phyloP scores from a whole-genome alignment of 345 rosid genomes.

The Eucalyptus polybractea region DNA sequence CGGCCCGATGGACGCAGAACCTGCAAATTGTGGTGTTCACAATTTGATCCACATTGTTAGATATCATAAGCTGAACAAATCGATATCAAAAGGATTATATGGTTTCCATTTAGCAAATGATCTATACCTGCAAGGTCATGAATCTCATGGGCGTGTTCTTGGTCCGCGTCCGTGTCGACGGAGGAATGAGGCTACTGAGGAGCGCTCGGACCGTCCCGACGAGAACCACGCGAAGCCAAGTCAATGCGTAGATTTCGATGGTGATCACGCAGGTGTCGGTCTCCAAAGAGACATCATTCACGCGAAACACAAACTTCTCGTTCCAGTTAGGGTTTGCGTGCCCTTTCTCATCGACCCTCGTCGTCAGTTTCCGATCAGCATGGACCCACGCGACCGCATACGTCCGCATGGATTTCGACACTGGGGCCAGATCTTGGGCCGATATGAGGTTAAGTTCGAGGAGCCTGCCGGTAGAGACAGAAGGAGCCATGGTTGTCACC shows the following conservation, averaged over 20 bases:
- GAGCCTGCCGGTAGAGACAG: conserved; percentile 27
- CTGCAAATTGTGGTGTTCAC: conserved; percentile 25
- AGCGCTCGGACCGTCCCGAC: conserved; percentile 59
- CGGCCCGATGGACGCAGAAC: conserved; percentile 61
- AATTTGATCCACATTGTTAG: not conserved
- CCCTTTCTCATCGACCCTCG: conserved; percentile 60
- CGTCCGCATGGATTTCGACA: conserved; percentile 73
- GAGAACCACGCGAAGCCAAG: conserved; percentile 75
- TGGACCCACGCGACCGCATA: conserved; percentile 77
- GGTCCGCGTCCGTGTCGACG: conserved; percentile 2
- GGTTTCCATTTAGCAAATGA: not conserved
- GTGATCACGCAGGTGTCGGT: conserved; percentile 44
- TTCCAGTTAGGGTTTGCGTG: conserved; percentile 73
- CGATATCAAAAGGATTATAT: not conserved
- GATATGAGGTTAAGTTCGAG: conserved; percentile 67
- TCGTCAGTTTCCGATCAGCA: conserved; percentile 50
- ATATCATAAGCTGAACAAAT: not conserved
- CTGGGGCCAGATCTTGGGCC: conserved; percentile 62
- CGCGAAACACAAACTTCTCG: conserved; percentile 73
- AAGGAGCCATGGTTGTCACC: conserved; percentile 11
- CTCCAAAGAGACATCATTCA: conserved; percentile 48
- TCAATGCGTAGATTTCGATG: conserved; percentile 76
- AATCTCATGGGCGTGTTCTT: conserved; percentile 14
- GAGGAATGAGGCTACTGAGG: conserved; percentile 33
- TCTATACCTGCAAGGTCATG: conserved; percentile 23